Conservation (phyloP, 1,139 yeast genomes). For the Kurtzmaniella quercitrusa region DNA sequence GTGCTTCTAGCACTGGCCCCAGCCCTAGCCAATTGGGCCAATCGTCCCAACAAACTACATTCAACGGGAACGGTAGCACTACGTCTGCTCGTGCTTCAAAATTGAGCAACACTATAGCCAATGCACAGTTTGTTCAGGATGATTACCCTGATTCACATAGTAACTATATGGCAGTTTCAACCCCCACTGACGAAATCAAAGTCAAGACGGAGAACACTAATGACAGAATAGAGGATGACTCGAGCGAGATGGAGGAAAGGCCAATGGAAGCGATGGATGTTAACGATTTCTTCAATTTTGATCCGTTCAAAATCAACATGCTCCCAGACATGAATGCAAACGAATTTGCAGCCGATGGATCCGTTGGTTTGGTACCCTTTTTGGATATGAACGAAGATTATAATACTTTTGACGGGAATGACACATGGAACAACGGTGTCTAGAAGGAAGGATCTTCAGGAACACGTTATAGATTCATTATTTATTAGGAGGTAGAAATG, state of each 20-base stretch:
- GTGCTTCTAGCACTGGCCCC: background rate
- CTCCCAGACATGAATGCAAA: conserved; percentile 36
- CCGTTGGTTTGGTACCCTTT: conserved; percentile 59
- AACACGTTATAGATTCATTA: too few species aligned
- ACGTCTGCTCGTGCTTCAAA: conserved; percentile 3
- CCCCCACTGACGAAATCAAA: background rate
- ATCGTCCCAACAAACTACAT: background rate
- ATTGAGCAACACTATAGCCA: background rate
- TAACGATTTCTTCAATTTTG: conserved; percentile 33
- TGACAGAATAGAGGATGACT: background rate
- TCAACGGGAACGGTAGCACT: background rate
- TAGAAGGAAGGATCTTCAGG: too few species aligned
- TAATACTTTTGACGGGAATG: background rate
- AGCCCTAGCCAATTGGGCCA: background rate
- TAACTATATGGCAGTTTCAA: background rate
- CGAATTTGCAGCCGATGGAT: conserved; percentile 68
- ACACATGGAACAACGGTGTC: background rate
- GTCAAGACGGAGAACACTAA: background rate
- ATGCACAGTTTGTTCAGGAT: background rate
- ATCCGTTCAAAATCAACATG: conserved; percentile 36
- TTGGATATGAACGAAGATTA: conserved; percentile 25
- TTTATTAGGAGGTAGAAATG: too few species aligned
- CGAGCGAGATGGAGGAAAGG: background rate
- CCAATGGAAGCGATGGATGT: conserved; percentile 9
- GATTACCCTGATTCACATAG: background rate